Percentiles rank a stretch among this genome's conserved stretches.
Conservation (phyloP, 345 rosid genomes). For the Hirschfeldia incana region DNA sequence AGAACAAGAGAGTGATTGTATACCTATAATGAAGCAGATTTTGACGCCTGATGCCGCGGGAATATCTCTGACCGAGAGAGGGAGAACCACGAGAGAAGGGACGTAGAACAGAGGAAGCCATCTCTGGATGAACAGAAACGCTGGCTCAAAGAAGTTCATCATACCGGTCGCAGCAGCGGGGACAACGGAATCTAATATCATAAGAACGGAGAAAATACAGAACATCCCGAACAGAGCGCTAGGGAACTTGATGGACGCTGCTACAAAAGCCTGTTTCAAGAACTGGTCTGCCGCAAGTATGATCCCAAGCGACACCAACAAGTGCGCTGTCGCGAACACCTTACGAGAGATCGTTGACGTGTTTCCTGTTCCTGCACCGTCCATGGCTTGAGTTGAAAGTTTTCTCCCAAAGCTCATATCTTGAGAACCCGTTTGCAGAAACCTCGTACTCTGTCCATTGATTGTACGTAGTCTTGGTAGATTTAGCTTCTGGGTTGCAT, state of each 20-base stretch:
- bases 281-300: slow-evolving; percentile 71
- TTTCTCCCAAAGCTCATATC: slow-evolving; percentile 35
- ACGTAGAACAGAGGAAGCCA: slow-evolving; percentile 97
- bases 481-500: slow-evolving; percentile 11
- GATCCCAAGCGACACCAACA: slow-evolving; percentile 74
- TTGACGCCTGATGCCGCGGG: slow-evolving; percentile 91
- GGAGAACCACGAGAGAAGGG: slow-evolving; percentile 86
- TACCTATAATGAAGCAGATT: slow-evolving; percentile 82
- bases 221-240: slow-evolving; percentile 97
- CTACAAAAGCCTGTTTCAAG: slow-evolving; percentile 75
- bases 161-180: slow-evolving; percentile 70
- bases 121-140: slow-evolving; percentile 81
- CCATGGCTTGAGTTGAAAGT: slow-evolving; percentile 42
- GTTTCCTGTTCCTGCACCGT: slow-evolving; percentile 46
- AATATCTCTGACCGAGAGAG: slow-evolving; percentile 82
- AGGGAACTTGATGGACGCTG: slow-evolving; percentile 91
- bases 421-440: slow-evolving; percentile 47
- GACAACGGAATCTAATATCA: slow-evolving; percentile 58
- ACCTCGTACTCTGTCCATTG: slow-evolving; percentile 31
- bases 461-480: slow-evolving; percentile 4
- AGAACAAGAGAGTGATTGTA: not conserved
- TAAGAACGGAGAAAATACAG: slow-evolving; percentile 79
- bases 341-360: slow-evolving; percentile 54
- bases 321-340: slow-evolving; percentile 66
- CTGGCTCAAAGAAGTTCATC: slow-evolving; percentile 86